Percentiles rank a stretch among this genome's conserved stretches.
Evolutionary conservation across 495 filamentous ascomycete genomes (phyloP).

Genomic region (Arthonia radiata): DNA sequence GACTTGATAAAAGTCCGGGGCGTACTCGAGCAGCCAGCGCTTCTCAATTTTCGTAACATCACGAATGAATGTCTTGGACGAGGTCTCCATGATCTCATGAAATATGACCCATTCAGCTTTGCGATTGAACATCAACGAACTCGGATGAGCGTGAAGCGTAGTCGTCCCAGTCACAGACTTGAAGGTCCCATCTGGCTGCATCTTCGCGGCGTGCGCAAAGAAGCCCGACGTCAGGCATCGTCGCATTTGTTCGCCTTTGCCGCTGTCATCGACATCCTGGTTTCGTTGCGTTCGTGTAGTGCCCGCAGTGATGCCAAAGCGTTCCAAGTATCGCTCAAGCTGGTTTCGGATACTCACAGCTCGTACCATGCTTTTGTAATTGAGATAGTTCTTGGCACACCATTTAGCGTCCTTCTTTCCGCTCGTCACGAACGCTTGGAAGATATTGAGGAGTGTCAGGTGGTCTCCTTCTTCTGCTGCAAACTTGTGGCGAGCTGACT

Average conservation of each 20-base stretch:
- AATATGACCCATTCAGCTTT: constrained; percentile 98
- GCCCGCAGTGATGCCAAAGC: constrained; percentile 66
- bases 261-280: constrained; percentile 37
- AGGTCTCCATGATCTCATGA: constrained; percentile 81
- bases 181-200: constrained; percentile 88
- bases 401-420: constrained; percentile 68
- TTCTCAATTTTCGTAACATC: constrained; percentile 85
- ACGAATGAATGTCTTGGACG: constrained; percentile 69
- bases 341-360: constrained; percentile 75
- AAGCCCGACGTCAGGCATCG: constrained; percentile 77
- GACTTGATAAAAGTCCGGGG: constrained; percentile 56
- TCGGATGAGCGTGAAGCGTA: constrained; percentile 71
- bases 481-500: constrained; percentile 56
- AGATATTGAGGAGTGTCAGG: constrained; percentile 81
- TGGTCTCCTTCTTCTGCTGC: constrained; percentile 90
- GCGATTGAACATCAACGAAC: constrained; percentile 86
- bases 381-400: constrained; percentile 67
- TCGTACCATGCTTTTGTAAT: constrained; percentile 56
- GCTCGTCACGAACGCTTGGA: constrained; percentile 67
- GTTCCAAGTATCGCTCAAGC: constrained; percentile 64
- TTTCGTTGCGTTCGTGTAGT: no score
- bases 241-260: constrained; percentile 47
- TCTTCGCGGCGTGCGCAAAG: constrained; percentile 85
- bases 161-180: constrained; percentile 49
- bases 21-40: constrained; percentile 74